Conservation (phyloP, 306 rosid genomes). For the Urtica urens region DNA sequence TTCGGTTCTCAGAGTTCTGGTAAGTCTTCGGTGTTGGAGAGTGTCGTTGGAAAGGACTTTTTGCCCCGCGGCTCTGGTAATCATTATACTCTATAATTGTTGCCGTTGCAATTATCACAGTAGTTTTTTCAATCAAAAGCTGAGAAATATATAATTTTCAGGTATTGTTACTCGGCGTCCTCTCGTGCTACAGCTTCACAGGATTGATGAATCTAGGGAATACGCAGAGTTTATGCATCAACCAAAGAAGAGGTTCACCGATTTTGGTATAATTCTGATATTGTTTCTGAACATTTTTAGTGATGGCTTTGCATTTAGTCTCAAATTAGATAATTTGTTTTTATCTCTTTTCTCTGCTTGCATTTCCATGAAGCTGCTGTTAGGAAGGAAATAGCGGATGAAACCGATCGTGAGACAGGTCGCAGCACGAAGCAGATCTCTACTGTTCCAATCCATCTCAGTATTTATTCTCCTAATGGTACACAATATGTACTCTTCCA, state of each 20-base stretch:
- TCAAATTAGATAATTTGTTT: neutral
- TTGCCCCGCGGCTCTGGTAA: constrained; percentile 36
- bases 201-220: constrained; percentile 63
- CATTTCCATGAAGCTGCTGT: constrained; percentile 19
- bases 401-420: constrained; percentile 38
- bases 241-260: constrained; percentile 62
- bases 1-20: constrained; percentile 61
- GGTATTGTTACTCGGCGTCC: constrained; percentile 94
- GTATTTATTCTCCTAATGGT: constrained; percentile 41
- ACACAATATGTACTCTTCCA: neutral
- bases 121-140: neutral
- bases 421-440: constrained; percentile 27
- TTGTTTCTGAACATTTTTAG: neutral
- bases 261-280: constrained; percentile 40
- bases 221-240: constrained; percentile 89
- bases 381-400: constrained; percentile 30
- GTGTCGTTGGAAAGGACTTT: constrained; percentile 79
- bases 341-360: neutral
- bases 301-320: neutral
- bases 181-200: constrained; percentile 84
- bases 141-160: constrained; percentile 17
- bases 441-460: constrained; percentile 34
- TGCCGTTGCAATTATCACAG: too few relatives aligned
- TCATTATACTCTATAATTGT: neutral
- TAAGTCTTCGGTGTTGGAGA: constrained; percentile 93